A percentile compares a stretch with the other conserved stretches of the same genome.
Conservation (phyloP, 2,329 filamentous ascomycete species). For the Aspergillaceae sp. region DNA sequence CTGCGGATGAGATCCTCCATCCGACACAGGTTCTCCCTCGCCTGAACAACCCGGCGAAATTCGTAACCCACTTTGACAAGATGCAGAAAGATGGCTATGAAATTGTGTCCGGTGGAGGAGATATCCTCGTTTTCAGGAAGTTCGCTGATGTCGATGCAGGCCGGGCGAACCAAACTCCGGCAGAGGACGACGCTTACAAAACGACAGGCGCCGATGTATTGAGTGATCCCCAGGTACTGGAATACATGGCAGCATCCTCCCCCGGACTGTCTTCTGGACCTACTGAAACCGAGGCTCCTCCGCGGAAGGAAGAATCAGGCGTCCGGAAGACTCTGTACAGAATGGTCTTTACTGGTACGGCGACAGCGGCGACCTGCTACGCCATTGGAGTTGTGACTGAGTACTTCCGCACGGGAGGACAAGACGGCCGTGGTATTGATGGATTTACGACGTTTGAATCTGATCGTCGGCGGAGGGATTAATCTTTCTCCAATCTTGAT, state of each 20-base stretch:
- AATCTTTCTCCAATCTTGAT: background rate
- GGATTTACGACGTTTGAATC: constrained; percentile 33
- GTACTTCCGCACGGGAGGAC: constrained; percentile 35
- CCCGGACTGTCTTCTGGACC: background rate
- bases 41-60: constrained; percentile 34
- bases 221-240: background rate
- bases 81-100: constrained; percentile 35
- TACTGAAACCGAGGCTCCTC: background rate
- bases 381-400: constrained; percentile 33
- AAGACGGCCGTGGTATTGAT: constrained; percentile 30
- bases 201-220: too few species aligned
- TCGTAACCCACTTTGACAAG: constrained; percentile 31
- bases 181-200: too few species aligned
- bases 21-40: constrained; percentile 29
- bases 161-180: background rate
- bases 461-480: constrained; percentile 21
- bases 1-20: constrained; percentile 13
- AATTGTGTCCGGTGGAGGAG: constrained; percentile 32
- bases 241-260: background rate
- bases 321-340: constrained; percentile 19
- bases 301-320: constrained; percentile 7
- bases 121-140: constrained; percentile 34
- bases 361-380: constrained; percentile 33
- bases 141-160: background rate
- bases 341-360: constrained; percentile 27